Evolutionary conservation across 2,329 filamentous ascomycete genomes (phyloP).

Genomic region (Neofusicoccum kwambonambiense): DNA sequence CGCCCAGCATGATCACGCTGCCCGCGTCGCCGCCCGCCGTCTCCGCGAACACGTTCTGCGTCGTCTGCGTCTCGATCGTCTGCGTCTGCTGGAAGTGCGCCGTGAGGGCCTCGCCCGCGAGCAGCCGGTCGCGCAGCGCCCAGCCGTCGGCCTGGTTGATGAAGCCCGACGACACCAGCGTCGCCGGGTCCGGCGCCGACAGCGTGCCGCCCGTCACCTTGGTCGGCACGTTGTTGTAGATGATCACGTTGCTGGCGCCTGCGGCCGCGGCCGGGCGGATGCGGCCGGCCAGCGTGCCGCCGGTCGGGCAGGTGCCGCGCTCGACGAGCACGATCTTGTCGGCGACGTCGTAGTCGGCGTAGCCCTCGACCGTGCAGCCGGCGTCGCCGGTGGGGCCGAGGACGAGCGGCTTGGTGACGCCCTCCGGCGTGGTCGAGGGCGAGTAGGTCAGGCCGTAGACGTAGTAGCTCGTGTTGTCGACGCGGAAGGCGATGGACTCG

Average conservation of each 20-base stretch:
- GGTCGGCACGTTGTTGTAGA: slow-evolving; percentile 41
- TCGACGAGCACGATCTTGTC: slow-evolving; percentile 44
- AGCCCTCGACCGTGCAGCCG: slow-evolving; percentile 32
- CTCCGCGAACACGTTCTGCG: slow-evolving; percentile 63
- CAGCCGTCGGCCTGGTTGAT: slow-evolving; percentile 46
- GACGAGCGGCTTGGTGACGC: slow-evolving; percentile 42
- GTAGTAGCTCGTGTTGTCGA: slow-evolving; percentile 37
- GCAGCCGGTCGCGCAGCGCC: slow-evolving; percentile 40
- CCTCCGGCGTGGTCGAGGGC: slow-evolving; percentile 47
- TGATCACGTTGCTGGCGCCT: slow-evolving; percentile 42
- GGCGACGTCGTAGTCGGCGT: slow-evolving; percentile 36
- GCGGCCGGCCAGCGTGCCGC: slow-evolving; percentile 41
- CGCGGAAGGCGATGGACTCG: slow-evolving; percentile 41
- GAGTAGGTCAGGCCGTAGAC: slow-evolving; percentile 48
- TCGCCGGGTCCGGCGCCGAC: slow-evolving; percentile 36
- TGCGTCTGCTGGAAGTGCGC: slow-evolving; percentile 48
- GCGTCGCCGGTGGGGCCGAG: slow-evolving; percentile 40
- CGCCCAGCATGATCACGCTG: slow-evolving; percentile 40
- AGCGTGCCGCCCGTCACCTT: slow-evolving; percentile 43
- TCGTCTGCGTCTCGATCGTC: slow-evolving; percentile 51
- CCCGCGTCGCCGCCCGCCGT: slow-evolving; percentile 59
- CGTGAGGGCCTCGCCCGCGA: slow-evolving; percentile 40
- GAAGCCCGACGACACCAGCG: slow-evolving; percentile 39
- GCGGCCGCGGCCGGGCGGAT: slow-evolving; percentile 42
- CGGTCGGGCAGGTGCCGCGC: slow-evolving; percentile 42